Base-by-base conservation (phyloP, 176 grass and related monocot genomes). In the Zea luxurians region DNA sequence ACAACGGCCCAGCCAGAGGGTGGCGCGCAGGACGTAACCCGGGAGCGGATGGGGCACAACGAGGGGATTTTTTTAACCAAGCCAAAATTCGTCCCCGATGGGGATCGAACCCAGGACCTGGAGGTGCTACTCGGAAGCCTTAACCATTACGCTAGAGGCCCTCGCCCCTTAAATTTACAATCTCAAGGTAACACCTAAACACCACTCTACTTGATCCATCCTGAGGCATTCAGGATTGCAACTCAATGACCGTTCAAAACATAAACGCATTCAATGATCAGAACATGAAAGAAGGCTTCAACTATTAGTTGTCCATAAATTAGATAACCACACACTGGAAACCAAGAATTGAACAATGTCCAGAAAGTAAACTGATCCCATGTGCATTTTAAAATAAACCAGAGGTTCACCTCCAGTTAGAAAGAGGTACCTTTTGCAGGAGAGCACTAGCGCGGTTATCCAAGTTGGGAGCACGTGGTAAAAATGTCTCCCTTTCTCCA, bases 391-490 rank as follows among this genome's bases (percentile, higher is more conserved):
- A 45, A 77, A 40, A 70, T n/a, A 78, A 77, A 62, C 15, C 7
- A 18, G 54, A 83, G 8, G 74, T 13, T 10, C 20, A 68, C 12
- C 9, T 71, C 48, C 10, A 9, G 4, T 18, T 13, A 36, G 3
- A 50, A 10, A 12, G 16, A 12, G 38, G 16, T 87, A 95, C 96
- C 92, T 99, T 95, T 45, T 89, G 88, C 34, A 99, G 78, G 41
- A 99, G 90, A 83, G 96, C 96, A 95, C 88, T 86, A 71, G 96
- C 96, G 75, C 96, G 96, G 82, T 95, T 99, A 81, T 99, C 96
- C 78, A 99, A 94, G 79, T 99, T 99, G 60, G 96, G 96, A 78
- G 96, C 96, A 1, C 96, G 91, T 37, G 96, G 96, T 84, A 99
- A 89, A 83, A 99, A 99, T 18, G 92, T 99, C 77, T 95, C 92